Base-by-base conservation (phyloP, 2,329 filamentous ascomycete species). In the Aspergillus ochraceus region DNA sequence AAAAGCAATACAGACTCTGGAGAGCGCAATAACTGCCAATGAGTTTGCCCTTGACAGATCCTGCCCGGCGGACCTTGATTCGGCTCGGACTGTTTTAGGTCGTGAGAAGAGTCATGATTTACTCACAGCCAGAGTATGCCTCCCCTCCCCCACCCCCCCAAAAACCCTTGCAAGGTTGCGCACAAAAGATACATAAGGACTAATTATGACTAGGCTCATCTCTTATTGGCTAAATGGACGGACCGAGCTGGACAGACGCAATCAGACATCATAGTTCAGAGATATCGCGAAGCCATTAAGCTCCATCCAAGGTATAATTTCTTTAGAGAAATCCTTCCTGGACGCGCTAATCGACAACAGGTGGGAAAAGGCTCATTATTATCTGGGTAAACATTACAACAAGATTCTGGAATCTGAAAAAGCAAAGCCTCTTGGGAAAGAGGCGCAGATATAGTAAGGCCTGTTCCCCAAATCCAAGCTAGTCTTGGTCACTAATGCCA, bases 331-430 rank as follows among this genome's bases (percentile, higher is more conserved):
- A 39, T 29, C 46, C 6, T 47, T 45, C 39, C 12, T 17, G 2
- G 4, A 50, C 9, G 17, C 22, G 50, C 58, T 66, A 54, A 67
- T 56, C 12, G 12, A 32, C 53, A n/a, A 29, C 55, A 86, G 86
- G 54, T 99, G 94, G 93, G 95, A 99, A 73, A 98, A 97, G 76
- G 93, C 92, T 0, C 94, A 98, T 72, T 99, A 98, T 74, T 97
- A 97, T 74, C 84, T 99, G 10, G 95, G 95, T 5, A 92, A 94
- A 51, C 92, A 98, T 76, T 99, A 99, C 83, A 96, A 97, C 74
- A 99, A 97, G 75, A 85, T 98, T 4, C 81, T 97, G 3, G 94
- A 98, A 69, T 91, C 92, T 0, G 92, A 98, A 74, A 93, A 92
- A 74, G 81, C 84, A 2, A 85, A 96, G 55, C 88, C 89, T 42